Evolutionary conservation across 345 rosid genomes (phyloP), one percentile per base, ranked within the genome.

Genomic region (Citrus inodora): DNA sequence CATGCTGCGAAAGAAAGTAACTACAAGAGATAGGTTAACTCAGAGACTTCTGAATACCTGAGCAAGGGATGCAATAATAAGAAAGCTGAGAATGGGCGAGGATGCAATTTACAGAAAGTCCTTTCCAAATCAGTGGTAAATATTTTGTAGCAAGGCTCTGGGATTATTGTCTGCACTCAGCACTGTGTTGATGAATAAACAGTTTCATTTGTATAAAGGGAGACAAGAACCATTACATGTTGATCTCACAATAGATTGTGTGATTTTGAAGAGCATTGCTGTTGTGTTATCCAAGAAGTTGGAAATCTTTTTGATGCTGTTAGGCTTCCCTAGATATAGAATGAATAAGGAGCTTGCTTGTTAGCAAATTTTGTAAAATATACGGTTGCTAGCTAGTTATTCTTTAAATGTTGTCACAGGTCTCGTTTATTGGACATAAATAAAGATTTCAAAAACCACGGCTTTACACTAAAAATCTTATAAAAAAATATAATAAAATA

Each of bases 41-140:
- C 85, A 83, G 84, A 87, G 86, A 82, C 87, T 96, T 73, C 74
- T 82, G 66, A 90, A 87, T 81, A 78, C 89, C 53, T 85, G 87
- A 33, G 82, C 84, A 30, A 86, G 84, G 33, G 92, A 89, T 86
- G 82, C 88, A 75, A 82, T 86, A 46, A 61, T 59, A 7, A 82
- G 87, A 62, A 92, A 88, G 86, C 83, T 90, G 67, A 83, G 87
- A 56, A 74, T 72, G 21, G 92, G 87, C 3, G 91, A 87, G 62
- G 95, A 93, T 78, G 84, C 87, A 76, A 84, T 80, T 87, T 87
- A 83, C 66, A 82, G 95, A 81, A 97, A 91, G 67, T 88, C 96
- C 73, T 85, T 89, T 40, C 94, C 97, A 79, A 95, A 95, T 83
- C 94, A 95, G 72, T 93, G 98, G 97, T 89, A 89, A 89, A 80